A percentile compares a stretch with the other conserved stretches of the same genome.
Conservation (phyloP, 2,329 filamentous ascomycete species). For the Neofusicoccum sp. region DNA sequence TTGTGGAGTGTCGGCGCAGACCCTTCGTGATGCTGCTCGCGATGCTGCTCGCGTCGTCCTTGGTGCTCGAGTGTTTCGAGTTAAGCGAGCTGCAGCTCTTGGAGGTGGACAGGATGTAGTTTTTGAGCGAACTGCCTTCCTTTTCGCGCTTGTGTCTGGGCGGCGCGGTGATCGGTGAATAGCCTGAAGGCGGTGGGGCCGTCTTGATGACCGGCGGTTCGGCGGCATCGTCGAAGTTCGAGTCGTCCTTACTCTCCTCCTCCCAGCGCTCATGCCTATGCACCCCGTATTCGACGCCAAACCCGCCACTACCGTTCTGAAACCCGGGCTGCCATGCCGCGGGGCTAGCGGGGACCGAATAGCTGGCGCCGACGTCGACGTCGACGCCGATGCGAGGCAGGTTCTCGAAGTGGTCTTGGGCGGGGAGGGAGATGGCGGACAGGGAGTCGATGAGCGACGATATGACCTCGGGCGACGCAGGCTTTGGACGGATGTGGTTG, state of each 20-base stretch:
- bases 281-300: slow-evolving; percentile 72
- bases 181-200: slow-evolving; percentile 59
- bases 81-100: slow-evolving; percentile 36
- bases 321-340: slow-evolving; percentile 18
- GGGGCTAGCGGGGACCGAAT: slow-evolving; percentile 30
- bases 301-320: slow-evolving; percentile 41
- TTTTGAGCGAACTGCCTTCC: slow-evolving; percentile 51
- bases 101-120: slow-evolving; percentile 50
- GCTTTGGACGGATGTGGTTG: slow-evolving; percentile 36
- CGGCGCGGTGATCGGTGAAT: slow-evolving; percentile 67
- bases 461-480: slow-evolving; percentile 66
- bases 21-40: slow-evolving; percentile 42
- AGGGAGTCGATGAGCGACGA: slow-evolving; percentile 62
- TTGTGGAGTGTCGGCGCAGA: slow-evolving; percentile 28
- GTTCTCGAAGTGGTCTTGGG: slow-evolving; percentile 67
- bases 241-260: slow-evolving; percentile 45
- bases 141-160: slow-evolving; percentile 49
- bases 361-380: slow-evolving; percentile 22
- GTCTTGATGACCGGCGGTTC: slow-evolving; percentile 63
- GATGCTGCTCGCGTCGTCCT: slow-evolving; percentile 32
- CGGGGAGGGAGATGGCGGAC: slow-evolving; percentile 60
- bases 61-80: slow-evolving; percentile 29
- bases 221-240: slow-evolving; percentile 53
- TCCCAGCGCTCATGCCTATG: slow-evolving; percentile 55
- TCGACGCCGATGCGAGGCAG: slow-evolving; percentile 31